Base-by-base conservation (phyloP, 768 basidiomycete genomes). In the Pilatotrama ljubarskyi region DNA sequence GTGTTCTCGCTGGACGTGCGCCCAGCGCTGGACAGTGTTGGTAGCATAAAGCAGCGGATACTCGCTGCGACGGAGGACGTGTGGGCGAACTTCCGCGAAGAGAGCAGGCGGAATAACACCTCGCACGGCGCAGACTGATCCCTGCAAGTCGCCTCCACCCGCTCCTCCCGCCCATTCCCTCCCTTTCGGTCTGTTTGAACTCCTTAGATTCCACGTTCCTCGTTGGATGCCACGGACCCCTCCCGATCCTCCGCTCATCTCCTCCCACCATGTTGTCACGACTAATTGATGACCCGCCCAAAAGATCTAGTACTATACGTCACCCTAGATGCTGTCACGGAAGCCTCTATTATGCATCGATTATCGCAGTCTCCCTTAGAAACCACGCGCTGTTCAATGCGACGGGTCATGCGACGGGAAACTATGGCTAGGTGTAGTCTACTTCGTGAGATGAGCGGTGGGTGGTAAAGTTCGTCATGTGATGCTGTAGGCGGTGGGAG, bases 1-100 rank as follows among this genome's bases (percentile, higher is more conserved):
- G 95, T 95, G 6, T 98, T 98, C 75, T 88, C 88, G 8, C 81
- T 99, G 25, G 97, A 99, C 71, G 96, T 98, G 10, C 86, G 96
- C 15, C 96, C 97, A 0, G 97, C 97, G 0, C 75, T 99, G 53
- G 97, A 98, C 75, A 90, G 81, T 67, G 78, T 93, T 32, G 82
- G 81, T 20, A 93, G 92, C 68, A 66, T 94, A 52, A 86, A 83
- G 70, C 66, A 67, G 68, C 80, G 95, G 44, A 83, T 96, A 51
- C 72, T 78, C 0, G 85, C 82, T 22, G 87, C 89, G 0, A 84
- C 88, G 20, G 81, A 85, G 65, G 87, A 90, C 18, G 80, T 79
- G 9, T 92, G 91, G 91, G 58, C 70, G n/a, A 67, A 71, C 18
- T 69, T 78, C 46, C 64, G 63, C 38, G 69, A 67, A 36, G 55